These are phyloP conservation scores for Cercospora sp. DNA, from an alignment of 2,329 filamentous ascomycete genomes.

Conservation along the genomic window DNA sequence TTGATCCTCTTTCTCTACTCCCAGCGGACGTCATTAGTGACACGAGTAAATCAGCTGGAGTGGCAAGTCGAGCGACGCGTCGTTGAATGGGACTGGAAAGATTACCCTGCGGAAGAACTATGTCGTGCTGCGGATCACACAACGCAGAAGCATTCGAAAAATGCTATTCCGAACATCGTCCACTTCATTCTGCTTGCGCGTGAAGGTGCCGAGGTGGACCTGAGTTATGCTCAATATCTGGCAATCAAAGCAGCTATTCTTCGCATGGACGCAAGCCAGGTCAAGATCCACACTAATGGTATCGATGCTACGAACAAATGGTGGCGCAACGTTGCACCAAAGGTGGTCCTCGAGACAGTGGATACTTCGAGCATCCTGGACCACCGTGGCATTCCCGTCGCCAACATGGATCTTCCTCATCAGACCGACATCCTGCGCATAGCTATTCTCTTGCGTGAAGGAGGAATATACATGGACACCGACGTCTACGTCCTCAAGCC, in stretches of 20 bases:
- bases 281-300: slow-evolving; percentile 18
- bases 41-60: not conserved
- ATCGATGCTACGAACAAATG: slow-evolving; percentile 1
- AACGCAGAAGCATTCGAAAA: not conserved
- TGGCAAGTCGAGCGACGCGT: not conserved
- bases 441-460: slow-evolving; percentile 16
- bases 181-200: slow-evolving; percentile 22
- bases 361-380: not conserved
- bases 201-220: slow-evolving; percentile 13
- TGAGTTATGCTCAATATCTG: slow-evolving; percentile 18
- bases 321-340: slow-evolving; percentile 12
- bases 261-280: slow-evolving; percentile 11
- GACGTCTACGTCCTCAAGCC: slow-evolving; percentile 22
- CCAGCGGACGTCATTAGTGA: not conserved
- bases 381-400: not conserved
- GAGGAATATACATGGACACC: slow-evolving; percentile 25
- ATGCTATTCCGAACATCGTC: slow-evolving; percentile 12
- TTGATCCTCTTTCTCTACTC: not conserved
- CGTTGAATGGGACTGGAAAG: not conserved
- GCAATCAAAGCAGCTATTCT: slow-evolving; percentile 23
- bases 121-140: slow-evolving; percentile 8
- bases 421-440: slow-evolving; percentile 22
- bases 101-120: slow-evolving; percentile 11
- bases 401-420: slow-evolving; percentile 12
- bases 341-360: slow-evolving; percentile 11